Evolutionary conservation across 192 early-diverging fungal genomes (phyloP).

Genomic region (Gryganskiella cystojenkinii): DNA sequence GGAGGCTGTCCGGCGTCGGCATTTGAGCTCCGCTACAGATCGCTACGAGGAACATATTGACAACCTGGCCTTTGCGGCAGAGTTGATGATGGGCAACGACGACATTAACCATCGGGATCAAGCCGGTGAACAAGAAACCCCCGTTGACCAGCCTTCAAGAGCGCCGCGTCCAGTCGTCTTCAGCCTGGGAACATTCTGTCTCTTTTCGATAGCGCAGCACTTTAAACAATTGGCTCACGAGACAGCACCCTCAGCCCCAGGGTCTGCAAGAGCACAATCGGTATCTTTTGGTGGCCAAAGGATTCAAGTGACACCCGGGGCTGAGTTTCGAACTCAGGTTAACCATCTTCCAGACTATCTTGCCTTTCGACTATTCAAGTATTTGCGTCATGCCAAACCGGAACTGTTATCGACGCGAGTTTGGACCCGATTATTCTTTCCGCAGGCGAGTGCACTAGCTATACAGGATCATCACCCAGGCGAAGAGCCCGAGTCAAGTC

Average conservation of each 20-base stretch:
- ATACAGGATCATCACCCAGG: background rate
- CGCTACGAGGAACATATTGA: constrained; percentile 28
- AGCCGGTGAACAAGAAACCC: background rate
- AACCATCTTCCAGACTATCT: constrained; percentile 24
- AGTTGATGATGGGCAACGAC: constrained; percentile 22
- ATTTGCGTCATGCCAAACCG: constrained; percentile 16
- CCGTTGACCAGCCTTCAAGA: constrained; percentile 6
- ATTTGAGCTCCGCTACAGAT: constrained; percentile 23
- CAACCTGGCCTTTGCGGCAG: constrained; percentile 19
- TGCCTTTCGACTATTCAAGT: constrained; percentile 19
- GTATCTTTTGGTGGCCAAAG: too few species aligned
- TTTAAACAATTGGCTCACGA: constrained; percentile 22
- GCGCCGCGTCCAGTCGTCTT: constrained; percentile 3
- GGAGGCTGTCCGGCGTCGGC: constrained; percentile 30
- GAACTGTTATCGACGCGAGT: constrained; percentile 27
- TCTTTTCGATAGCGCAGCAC: constrained; percentile 24
- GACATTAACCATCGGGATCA: background rate
- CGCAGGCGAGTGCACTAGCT: background rate
- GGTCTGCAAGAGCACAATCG: background rate
- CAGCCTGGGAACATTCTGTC: constrained; percentile 31
- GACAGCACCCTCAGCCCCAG: background rate
- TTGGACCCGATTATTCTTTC: constrained; percentile 41
- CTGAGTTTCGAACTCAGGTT: constrained; percentile 12
- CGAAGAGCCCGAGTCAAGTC: background rate
- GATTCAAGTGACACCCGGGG: background rate